phyloP scores from a whole-genome alignment of 2,329 filamentous ascomycete genomes.

The Dactylonectria macrodidyma region DNA sequence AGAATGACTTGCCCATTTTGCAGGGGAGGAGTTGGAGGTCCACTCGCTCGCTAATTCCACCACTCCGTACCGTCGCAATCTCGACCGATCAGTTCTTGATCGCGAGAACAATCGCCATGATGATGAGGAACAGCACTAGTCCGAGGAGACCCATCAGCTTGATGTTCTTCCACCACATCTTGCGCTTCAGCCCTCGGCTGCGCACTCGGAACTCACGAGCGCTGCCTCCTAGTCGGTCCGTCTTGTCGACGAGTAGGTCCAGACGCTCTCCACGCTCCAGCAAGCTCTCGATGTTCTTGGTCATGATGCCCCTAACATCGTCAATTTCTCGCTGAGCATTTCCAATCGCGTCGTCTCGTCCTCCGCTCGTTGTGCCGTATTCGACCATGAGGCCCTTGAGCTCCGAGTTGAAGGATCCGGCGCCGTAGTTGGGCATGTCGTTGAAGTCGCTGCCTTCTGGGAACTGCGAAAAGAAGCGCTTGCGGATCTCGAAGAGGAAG shows the following conservation, averaged over 20 bases:
- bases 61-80: constrained; percentile 1
- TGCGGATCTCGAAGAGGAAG: constrained; percentile 91
- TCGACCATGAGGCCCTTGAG: constrained; percentile 85
- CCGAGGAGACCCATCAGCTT: constrained; percentile 88
- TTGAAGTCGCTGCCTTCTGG: constrained; percentile 78
- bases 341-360: constrained; percentile 84
- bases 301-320: constrained; percentile 93
- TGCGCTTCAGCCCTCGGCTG: constrained; percentile 86
- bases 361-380: constrained; percentile 83
- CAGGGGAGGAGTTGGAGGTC: not conserved
- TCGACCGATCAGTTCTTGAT: constrained; percentile 59
- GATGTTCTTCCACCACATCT: constrained; percentile 99
- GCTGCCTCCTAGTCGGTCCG: constrained; percentile 88
- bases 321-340: constrained; percentile 93
- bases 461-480: constrained; percentile 84
- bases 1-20: constrained; percentile 14
- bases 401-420: constrained; percentile 86
- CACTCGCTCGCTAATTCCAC: constrained; percentile 3
- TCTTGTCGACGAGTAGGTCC: constrained; percentile 96
- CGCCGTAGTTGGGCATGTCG: constrained; percentile 89
- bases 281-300: constrained; percentile 91
- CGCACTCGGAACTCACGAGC: constrained; percentile 92
- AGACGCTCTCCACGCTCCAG: constrained; percentile 93
- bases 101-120: constrained; percentile 69
- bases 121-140: constrained; percentile 75